phyloP scores from a whole-genome alignment of 2,329 filamentous ascomycete species.

The Tolypocladium nubicola region DNA sequence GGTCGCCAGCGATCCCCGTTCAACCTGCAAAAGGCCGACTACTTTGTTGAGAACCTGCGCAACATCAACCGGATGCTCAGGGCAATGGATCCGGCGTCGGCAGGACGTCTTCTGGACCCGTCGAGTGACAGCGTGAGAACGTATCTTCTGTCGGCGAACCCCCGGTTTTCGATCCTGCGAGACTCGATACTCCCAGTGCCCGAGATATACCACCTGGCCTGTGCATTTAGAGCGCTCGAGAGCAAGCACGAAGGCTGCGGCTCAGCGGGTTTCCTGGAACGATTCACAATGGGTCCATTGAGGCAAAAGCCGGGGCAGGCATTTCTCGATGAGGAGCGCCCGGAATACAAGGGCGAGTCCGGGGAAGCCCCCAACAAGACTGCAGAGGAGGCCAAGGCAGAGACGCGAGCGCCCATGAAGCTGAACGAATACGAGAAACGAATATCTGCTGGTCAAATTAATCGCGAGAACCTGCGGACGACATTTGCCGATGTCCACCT shows the following conservation, averaged over 20 bases:
- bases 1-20: not conserved
- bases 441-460: slow-evolving; percentile 70
- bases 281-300: slow-evolving; percentile 20
- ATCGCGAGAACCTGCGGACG: slow-evolving; percentile 71
- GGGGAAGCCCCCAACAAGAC: slow-evolving; percentile 15
- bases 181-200: slow-evolving; percentile 25
- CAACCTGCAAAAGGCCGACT: slow-evolving; percentile 24
- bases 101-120: slow-evolving; percentile 4
- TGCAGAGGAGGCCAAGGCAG: slow-evolving; percentile 17
- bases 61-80: slow-evolving; percentile 37
- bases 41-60: slow-evolving; percentile 32
- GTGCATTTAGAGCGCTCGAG: slow-evolving; percentile 16
- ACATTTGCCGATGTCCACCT: slow-evolving; percentile 85
- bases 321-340: slow-evolving; percentile 17
- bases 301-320: slow-evolving; percentile 19
- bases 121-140: slow-evolving; percentile 13
- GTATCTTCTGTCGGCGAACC: slow-evolving; percentile 15
- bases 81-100: slow-evolving; percentile 18
- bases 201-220: slow-evolving; percentile 28
- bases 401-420: slow-evolving; percentile 21
- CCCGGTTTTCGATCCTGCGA: slow-evolving; percentile 17
- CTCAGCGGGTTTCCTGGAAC: slow-evolving; percentile 16
- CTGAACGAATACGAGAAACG: slow-evolving; percentile 73
- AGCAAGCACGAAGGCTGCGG: slow-evolving; percentile 10
- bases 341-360: slow-evolving; percentile 10